Percentiles rank a stretch among this genome's conserved stretches.
Evolutionary conservation across 176 grass and related monocot species (phyloP).

Genomic region (Triticum dicoccoides): DNA sequence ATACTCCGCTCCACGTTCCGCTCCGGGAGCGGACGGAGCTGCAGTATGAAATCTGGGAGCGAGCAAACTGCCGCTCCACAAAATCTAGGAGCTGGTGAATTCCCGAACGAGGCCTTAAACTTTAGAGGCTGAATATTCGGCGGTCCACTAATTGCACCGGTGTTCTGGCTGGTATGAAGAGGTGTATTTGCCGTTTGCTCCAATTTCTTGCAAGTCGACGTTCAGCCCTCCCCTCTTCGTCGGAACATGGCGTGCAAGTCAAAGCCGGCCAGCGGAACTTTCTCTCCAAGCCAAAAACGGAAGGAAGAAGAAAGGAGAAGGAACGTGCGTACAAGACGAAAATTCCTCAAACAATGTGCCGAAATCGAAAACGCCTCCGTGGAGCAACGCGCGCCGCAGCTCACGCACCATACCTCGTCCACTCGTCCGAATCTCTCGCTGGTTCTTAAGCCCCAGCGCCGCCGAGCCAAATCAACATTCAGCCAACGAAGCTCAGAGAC

Average conservation of each 20-base stretch:
- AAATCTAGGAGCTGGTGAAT: too few relatives aligned
- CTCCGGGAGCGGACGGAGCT: too few relatives aligned
- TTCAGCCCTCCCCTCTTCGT: not conserved
- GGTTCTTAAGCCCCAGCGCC: slow-evolving; percentile 3
- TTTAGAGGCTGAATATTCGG: too few relatives aligned
- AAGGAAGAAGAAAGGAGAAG: not conserved
- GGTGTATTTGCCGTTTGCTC: too few relatives aligned
- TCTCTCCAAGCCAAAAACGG: slow-evolving; percentile 14
- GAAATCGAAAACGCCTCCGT: slow-evolving; percentile 23
- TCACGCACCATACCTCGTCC: slow-evolving; percentile 18
- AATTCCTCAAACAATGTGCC: not conserved
- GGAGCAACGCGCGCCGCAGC: slow-evolving; percentile 53
- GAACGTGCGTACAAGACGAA: not conserved
- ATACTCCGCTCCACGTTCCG: too few relatives aligned
- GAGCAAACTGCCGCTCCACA: too few relatives aligned
- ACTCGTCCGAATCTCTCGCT: slow-evolving; percentile 28
- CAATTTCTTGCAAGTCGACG: too few relatives aligned
- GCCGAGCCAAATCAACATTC: not conserved
- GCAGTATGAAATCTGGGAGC: too few relatives aligned
- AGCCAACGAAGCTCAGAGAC: not conserved
- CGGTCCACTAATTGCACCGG: too few relatives aligned
- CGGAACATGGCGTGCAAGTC: not conserved
- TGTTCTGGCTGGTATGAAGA: too few relatives aligned
- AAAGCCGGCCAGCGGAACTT: not conserved
- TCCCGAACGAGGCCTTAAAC: too few relatives aligned